Conservation (phyloP, 164 flowering plant species). For the Euptelea pleiosperma region DNA sequence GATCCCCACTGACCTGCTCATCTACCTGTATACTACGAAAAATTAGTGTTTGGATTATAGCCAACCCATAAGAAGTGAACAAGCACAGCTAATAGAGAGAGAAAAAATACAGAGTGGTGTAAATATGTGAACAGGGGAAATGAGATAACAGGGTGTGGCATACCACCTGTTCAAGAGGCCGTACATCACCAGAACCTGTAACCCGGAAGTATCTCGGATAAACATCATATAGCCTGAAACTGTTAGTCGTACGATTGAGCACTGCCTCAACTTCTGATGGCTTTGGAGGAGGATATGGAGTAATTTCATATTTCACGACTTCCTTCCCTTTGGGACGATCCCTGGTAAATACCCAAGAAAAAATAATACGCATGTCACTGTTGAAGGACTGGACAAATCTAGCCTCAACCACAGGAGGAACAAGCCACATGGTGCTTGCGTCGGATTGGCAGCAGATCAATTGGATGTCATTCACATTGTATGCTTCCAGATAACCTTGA, state of each 20-base stretch:
- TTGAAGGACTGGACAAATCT: conserved; percentile 62
- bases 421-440: conserved; percentile 80
- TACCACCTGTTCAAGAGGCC: conserved; percentile 76
- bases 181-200: conserved; percentile 93
- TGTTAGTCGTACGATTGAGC: conserved; percentile 65
- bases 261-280: conserved; percentile 58
- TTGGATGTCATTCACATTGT: conserved; percentile 76
- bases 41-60: no score
- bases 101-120: background rate
- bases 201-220: conserved; percentile 83
- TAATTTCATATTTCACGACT: conserved; percentile 64
- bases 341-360: conserved; percentile 76
- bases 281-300: conserved; percentile 51
- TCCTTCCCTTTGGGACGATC: conserved; percentile 97
- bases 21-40: conserved; percentile 40
- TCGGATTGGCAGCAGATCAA: conserved; percentile 92
- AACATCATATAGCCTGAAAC: conserved; percentile 55
- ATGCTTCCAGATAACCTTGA: conserved; percentile 51
- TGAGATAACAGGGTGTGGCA: background rate
- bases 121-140: background rate
- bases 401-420: conserved; percentile 66
- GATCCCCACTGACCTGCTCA: conserved; percentile 62
- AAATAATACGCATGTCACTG: conserved; percentile 47
- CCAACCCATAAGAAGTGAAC: background rate
- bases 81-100: conserved; percentile 5